These are phyloP conservation scores for Globisporangium spiculum DNA, from an alignment of 352 stramenopile genomes.

Conservation along the genomic window DNA sequence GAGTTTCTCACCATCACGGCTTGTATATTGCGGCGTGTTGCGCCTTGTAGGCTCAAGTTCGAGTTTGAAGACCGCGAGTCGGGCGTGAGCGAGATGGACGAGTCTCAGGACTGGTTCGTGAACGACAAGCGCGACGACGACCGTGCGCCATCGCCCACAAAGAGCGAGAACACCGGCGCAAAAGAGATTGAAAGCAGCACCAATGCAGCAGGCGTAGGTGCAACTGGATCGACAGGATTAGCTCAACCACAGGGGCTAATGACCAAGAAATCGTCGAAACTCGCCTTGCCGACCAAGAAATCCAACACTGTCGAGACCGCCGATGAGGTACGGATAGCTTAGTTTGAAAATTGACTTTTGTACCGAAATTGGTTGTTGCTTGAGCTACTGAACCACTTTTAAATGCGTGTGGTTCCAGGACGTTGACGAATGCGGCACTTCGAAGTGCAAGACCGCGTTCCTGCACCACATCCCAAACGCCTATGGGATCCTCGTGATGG, in stretches of 20 bases:
- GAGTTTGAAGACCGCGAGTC: constrained; percentile 71
- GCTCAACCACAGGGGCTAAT: neutral
- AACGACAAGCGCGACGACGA: constrained; percentile 55
- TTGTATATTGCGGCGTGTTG: neutral
- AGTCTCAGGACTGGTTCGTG: constrained; percentile 80
- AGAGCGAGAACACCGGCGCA: constrained; percentile 18
- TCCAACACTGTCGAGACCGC: constrained; percentile 22
- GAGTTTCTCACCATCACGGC: neutral
- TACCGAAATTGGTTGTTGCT: neutral
- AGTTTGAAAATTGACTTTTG: neutral
- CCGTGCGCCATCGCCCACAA: constrained; percentile 23
- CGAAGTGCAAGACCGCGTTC: constrained; percentile 49
- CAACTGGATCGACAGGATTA: neutral
- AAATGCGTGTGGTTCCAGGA: neutral
- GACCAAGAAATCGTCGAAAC: constrained; percentile 19
- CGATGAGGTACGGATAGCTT: constrained; percentile 9
- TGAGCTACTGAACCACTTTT: neutral
- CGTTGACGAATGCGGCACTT: constrained; percentile 29
- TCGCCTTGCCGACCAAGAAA: constrained; percentile 19
- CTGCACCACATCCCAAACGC: constrained; percentile 54
- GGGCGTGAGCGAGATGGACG: constrained; percentile 46
- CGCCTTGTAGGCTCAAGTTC: constrained; percentile 32
- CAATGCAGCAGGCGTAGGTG: neutral
- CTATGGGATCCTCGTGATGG: constrained; percentile 70
- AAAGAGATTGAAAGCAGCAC: constrained; percentile 4